Percentiles rank a stretch among this genome's conserved stretches.
Evolutionary conservation across 768 basidiomycete genomes (phyloP).

Genomic region (Russula emetica): DNA sequence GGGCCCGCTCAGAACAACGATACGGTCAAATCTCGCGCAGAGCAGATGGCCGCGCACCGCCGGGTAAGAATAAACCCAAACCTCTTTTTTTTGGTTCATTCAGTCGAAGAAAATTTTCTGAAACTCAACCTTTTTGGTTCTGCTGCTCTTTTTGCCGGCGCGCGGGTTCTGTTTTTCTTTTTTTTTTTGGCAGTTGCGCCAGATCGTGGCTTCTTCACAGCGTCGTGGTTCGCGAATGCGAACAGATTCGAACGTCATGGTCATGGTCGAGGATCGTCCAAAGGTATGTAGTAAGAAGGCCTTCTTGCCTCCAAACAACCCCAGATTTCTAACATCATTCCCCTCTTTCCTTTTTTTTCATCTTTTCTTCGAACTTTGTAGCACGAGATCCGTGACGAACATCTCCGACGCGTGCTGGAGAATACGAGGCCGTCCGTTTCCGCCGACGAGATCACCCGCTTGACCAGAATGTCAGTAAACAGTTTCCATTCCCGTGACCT

Average conservation of each 20-base stretch:
- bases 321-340: neutral
- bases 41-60: conserved; percentile 60
- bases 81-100: neutral
- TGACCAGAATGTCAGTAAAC: conserved; percentile 70
- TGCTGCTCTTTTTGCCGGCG: neutral
- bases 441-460: conserved; percentile 61
- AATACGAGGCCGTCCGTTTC: conserved; percentile 82
- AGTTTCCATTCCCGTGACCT: neutral
- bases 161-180: no score
- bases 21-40: conserved; percentile 56
- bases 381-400: conserved; percentile 57
- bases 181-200: neutral
- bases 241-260: neutral
- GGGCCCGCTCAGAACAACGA: conserved; percentile 34
- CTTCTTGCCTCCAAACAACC: neutral
- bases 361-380: conserved; percentile 30
- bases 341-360: neutral
- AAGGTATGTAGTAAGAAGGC: neutral
- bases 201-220: conserved; percentile 22
- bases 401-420: conserved; percentile 61
- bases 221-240: neutral
- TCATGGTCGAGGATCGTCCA: conserved; percentile 11
- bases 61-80: conserved; percentile 45
- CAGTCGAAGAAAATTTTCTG: no score
- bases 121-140: neutral